These are phyloP conservation scores for Mycosphaerella arachidis DNA, from an alignment of 2,329 filamentous ascomycete species.

Conservation along the genomic window DNA sequence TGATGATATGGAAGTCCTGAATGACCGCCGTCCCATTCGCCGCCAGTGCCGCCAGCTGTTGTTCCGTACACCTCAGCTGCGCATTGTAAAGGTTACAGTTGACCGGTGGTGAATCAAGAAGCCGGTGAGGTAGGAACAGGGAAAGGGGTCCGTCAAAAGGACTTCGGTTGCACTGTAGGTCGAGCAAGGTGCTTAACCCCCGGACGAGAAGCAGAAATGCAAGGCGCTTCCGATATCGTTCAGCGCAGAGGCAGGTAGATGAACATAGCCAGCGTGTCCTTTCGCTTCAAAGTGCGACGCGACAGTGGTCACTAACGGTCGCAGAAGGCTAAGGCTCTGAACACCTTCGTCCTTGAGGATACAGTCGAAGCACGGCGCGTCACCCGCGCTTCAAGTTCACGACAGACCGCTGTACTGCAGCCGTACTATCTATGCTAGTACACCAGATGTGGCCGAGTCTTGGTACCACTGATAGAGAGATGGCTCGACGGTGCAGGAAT, in stretches of 20 bases:
- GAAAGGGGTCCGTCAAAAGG: slow-evolving; percentile 16
- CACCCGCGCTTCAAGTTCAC: no score
- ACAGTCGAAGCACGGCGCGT: no score
- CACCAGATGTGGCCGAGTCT: no score
- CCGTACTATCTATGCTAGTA: no score
- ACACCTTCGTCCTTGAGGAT: no score
- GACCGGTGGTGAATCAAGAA: slow-evolving; percentile 40
- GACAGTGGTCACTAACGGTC: background rate
- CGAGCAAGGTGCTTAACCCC: slow-evolving; percentile 16
- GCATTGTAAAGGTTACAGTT: slow-evolving; percentile 44
- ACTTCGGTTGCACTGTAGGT: slow-evolving; percentile 16
- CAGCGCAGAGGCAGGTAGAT: slow-evolving; percentile 44
- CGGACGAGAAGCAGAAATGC: slow-evolving; percentile 27
- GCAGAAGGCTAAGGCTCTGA: no score
- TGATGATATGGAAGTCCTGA: slow-evolving; percentile 43
- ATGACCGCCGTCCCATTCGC: slow-evolving; percentile 46
- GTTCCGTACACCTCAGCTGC: slow-evolving; percentile 40
- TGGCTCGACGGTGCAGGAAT: no score
- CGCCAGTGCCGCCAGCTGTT: slow-evolving; percentile 40
- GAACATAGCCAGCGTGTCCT: slow-evolving; percentile 55
- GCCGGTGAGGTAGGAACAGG: slow-evolving; percentile 28
- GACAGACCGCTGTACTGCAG: no score
- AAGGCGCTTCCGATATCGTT: slow-evolving; percentile 36
- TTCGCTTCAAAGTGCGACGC: slow-evolving; percentile 35
- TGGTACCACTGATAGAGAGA: no score